Evolutionary conservation across 257 asterid species (phyloP).

Genomic region (Penstemon eatonii): DNA sequence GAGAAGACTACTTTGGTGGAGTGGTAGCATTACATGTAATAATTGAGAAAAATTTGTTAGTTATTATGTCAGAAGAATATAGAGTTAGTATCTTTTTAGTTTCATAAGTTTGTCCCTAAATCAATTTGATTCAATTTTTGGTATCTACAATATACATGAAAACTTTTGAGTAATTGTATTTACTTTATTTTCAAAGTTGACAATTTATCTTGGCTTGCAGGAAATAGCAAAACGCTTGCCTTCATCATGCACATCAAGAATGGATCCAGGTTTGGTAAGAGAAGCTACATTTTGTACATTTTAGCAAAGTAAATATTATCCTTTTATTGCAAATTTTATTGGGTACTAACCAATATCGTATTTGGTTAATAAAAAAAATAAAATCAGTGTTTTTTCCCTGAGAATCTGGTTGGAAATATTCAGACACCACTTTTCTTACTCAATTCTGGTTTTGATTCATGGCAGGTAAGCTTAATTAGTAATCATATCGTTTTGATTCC

Average conservation of each 20-base stretch:
- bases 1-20: not conserved
- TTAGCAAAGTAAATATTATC: no score
- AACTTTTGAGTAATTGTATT: no score
- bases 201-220: not conserved
- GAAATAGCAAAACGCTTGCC: not conserved
- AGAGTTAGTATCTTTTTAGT: no score
- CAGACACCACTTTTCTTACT: slow-evolving; percentile 17
- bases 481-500: no score
- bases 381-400: slow-evolving; percentile 28
- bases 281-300: not conserved
- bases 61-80: no score
- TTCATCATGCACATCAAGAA: not conserved
- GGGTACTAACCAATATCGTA: no score
- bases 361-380: not conserved
- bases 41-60: no score
- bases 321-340: no score
- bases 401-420: slow-evolving; percentile 7
- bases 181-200: no score
- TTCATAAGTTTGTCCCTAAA: no score
- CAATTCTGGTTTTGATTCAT: slow-evolving; percentile 20
- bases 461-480: not conserved
- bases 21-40: not conserved
- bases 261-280: not conserved
- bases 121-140: no score
- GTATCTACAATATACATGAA: not conserved